phyloP scores from a whole-genome alignment of 1,284 basidiomycete species.

The Cryptococcus sp. region DNA sequence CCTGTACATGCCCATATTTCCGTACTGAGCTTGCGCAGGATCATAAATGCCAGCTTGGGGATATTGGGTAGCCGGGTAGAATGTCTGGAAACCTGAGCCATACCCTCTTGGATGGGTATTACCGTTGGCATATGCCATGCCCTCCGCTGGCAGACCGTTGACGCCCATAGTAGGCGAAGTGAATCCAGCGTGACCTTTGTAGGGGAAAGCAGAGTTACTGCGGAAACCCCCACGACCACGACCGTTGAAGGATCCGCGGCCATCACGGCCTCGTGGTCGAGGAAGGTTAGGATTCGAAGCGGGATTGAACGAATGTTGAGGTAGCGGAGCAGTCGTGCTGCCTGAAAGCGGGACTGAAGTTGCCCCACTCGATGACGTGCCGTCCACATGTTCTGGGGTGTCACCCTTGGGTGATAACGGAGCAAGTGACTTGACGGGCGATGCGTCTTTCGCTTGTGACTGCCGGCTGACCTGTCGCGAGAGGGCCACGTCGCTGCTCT shows the following conservation, averaged over 20 bases:
- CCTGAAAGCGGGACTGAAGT: constrained; percentile 14
- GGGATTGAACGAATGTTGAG: constrained; percentile 29
- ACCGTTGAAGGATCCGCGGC: constrained; percentile 34
- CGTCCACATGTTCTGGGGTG: no score
- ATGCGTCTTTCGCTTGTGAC: constrained; percentile 12
- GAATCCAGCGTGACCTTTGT: constrained; percentile 18
- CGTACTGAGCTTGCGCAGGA: constrained; percentile 26
- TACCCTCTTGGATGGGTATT: constrained; percentile 27
- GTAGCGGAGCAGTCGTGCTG: constrained; percentile 29
- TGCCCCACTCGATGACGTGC: constrained; percentile 2
- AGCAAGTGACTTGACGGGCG: constrained; percentile 6
- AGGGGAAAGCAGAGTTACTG: constrained; percentile 15
- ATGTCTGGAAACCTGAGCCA: constrained; percentile 33
- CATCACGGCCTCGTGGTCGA: constrained; percentile 31
- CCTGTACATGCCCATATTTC: constrained; percentile 18
- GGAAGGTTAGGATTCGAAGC: constrained; percentile 21
- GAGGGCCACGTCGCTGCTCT: constrained; percentile 21
- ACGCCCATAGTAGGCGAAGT: constrained; percentile 17
- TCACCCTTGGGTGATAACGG: constrained; percentile 9
- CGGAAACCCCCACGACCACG: constrained; percentile 35
- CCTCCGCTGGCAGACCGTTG: constrained; percentile 18
- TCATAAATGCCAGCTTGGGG: constrained; percentile 26
- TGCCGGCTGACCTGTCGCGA: constrained; percentile 32
- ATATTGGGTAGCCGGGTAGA: constrained; percentile 16
- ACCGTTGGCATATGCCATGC: constrained; percentile 18